phyloP scores from a whole-genome alignment of 768 basidiomycete species.

The Amanita brunnescens region DNA sequence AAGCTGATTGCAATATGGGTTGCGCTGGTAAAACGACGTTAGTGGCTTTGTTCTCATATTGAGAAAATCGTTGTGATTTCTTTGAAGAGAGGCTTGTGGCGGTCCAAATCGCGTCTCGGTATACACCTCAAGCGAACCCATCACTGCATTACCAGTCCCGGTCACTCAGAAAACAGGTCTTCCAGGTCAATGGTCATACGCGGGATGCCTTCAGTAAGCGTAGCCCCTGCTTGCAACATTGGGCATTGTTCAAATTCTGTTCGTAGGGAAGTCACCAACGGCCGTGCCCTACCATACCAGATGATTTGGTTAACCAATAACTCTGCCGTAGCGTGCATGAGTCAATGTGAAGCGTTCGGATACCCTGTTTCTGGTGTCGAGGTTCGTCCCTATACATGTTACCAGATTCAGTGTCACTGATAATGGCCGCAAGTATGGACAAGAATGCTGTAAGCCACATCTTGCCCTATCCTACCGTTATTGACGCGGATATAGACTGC shows the following conservation, averaged over 20 bases:
- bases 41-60: slow-evolving; percentile 3
- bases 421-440: slow-evolving; percentile 33
- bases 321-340: slow-evolving; percentile 54
- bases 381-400: slow-evolving; percentile 16
- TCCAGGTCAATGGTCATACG: slow-evolving; percentile 55
- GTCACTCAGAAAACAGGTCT: slow-evolving; percentile 43
- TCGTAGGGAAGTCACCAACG: slow-evolving; percentile 38
- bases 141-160: slow-evolving; percentile 54
- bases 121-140: slow-evolving; percentile 43
- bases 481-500: slow-evolving; percentile 39
- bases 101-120: slow-evolving; percentile 66
- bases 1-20: slow-evolving; percentile 57
- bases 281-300: slow-evolving; percentile 52
- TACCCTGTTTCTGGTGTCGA: slow-evolving; percentile 65
- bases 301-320: slow-evolving; percentile 53
- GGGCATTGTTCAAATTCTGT: not conserved
- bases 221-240: not conserved
- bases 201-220: slow-evolving; percentile 58
- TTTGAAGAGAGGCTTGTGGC: slow-evolving; percentile 59
- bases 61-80: not conserved
- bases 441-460: slow-evolving; percentile 60
- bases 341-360: slow-evolving; percentile 62
- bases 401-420: not conserved
- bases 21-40: slow-evolving; percentile 65
- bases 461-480: not conserved